A percentile compares a stretch with the other conserved stretches of the same genome.
Conservation (phyloP, 306 rosid species). For the Begonia peltatifolia region DNA sequence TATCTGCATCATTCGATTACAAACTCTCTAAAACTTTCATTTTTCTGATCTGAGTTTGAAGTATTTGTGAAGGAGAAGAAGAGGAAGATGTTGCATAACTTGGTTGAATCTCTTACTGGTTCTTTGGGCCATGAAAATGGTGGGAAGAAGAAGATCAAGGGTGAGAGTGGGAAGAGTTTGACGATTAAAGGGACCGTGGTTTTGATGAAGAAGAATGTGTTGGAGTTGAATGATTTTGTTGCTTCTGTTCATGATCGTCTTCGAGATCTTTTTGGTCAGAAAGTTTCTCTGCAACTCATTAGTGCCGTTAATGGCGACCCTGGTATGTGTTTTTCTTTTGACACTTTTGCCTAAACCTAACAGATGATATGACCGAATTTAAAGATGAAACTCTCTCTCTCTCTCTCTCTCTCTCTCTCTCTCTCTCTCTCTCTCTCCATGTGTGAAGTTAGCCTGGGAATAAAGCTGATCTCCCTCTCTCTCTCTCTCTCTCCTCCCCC, state of each 20-base stretch:
- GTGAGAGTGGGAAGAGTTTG: not conserved
- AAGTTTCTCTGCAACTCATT: conserved; percentile 9
- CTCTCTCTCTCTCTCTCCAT: not conserved
- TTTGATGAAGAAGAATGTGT: conserved; percentile 12
- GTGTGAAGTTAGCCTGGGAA: no score
- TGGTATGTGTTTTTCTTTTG: conserved; percentile 5
- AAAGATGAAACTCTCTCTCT: not conserved
- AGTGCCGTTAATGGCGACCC: conserved; percentile 5
- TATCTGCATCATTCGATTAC: no score
- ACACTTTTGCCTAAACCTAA: no score
- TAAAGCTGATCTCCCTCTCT: no score
- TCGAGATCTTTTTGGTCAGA: conserved; percentile 3
- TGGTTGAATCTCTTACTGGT: no score
- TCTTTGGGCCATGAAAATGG: not conserved
- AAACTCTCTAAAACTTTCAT: no score
- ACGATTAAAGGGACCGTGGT: conserved; percentile 5
- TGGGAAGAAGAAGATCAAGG: not conserved
- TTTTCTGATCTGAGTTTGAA: no score
- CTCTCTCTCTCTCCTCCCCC: no score
- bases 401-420: not conserved
- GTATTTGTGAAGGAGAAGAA: no score
- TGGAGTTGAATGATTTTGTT: conserved; percentile 8
- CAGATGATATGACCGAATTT: not conserved
- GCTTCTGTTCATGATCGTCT: conserved; percentile 5
- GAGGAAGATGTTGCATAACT: no score